Base-by-base conservation (phyloP, 2,329 filamentous ascomycete genomes). In the Fusarium buxicola region DNA sequence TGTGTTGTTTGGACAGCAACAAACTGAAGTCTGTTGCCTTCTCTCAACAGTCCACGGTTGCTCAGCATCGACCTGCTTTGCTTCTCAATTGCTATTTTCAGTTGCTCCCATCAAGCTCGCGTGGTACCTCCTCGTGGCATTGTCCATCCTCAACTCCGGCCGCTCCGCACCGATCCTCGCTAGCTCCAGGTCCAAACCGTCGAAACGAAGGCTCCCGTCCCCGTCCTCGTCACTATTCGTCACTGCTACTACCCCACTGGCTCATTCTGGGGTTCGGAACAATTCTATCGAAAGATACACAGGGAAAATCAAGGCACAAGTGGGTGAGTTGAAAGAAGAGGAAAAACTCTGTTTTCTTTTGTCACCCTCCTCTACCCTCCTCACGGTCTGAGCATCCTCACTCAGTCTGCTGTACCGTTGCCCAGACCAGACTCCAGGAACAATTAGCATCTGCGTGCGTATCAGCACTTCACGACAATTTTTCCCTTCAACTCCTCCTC, bases 181-280 rank as follows among this genome's bases (percentile, higher is more conserved):
- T 69, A 68, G 65, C 62, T 68, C 46, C 45, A 69, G 56, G 41
- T 47, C 40, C 59, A 45, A 65, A 46, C 28, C 41, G 47, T 58
- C 52, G 47, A 65, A 65, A 44, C 47, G 49, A 65, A 49, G 52
- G 35, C 16, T 40, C 45, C 36, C 32, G 49, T 46, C 34, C 53
- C 45, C 45, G 48, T 59, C 57, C 50, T 63, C 50, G 51, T 63
- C 59, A 63, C 55, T 45, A 60, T 60, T 61, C 68, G 55, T 70
- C 66, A 69, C 67, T 63, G 55, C 35, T 49, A 47, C 40, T 43
- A 59, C 63, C 60, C 67, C 63, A 69, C 65, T 69, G 56, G 60
- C 36, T 49, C 63, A 34, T 39, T 55, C 28, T 56, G 47, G 55
- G 44, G 45, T 52, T 61, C 34, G 36, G 47, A 56, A 51, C 54